Evolutionary conservation across 2,329 filamentous ascomycete genomes (phyloP).

Genomic region (Calonectria multiphialidica): DNA sequence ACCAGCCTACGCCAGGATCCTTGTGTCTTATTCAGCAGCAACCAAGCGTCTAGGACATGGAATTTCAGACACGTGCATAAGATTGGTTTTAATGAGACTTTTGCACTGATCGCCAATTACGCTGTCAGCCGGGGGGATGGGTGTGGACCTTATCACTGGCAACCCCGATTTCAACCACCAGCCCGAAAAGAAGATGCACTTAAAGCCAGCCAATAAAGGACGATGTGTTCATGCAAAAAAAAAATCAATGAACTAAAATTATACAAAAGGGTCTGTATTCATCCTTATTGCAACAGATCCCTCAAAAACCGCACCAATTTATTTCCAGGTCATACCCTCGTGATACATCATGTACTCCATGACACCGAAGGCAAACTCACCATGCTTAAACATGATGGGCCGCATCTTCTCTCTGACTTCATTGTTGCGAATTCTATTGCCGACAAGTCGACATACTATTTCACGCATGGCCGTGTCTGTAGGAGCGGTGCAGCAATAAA

Average conservation of each 20-base stretch:
- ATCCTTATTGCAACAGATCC: not conserved
- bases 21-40: not conserved
- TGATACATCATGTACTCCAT: slow-evolving; percentile 27
- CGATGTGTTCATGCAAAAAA: too few species aligned
- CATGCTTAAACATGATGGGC: slow-evolving; percentile 23
- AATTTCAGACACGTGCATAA: too few species aligned
- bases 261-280: not conserved
- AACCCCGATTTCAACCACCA: too few species aligned
- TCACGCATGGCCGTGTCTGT: slow-evolving; percentile 24
- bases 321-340: not conserved
- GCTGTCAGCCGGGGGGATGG: not conserved
- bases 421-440: not conserved
- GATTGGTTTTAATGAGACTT: too few species aligned
- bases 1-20: not conserved
- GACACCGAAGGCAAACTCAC: slow-evolving; percentile 25
- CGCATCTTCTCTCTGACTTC: slow-evolving; percentile 15
- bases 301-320: not conserved
- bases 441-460: slow-evolving; percentile 31
- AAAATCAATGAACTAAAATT: not conserved
- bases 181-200: not conserved
- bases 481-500: slow-evolving; percentile 42
- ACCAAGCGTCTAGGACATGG: too few species aligned
- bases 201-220: too few species aligned
- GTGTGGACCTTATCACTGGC: not conserved
- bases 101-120: not conserved